A percentile compares a stretch with the other conserved stretches of the same genome.
Evolutionary conservation across 108 stramenopile species (phyloP).

Genomic region (Discostella stelligeroides): DNA sequence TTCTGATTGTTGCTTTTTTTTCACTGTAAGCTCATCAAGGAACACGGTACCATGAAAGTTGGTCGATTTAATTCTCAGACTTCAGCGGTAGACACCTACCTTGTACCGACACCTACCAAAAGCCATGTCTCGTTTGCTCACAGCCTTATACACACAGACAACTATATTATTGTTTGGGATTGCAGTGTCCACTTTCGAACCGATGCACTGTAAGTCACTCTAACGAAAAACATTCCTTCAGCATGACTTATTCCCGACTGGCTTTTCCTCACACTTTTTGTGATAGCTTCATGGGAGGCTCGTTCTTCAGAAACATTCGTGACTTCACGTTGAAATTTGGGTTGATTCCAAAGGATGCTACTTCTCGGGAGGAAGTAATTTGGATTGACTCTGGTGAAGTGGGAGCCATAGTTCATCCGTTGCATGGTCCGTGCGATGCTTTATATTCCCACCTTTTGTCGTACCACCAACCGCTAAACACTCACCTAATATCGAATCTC

Average conservation of each 20-base stretch:
- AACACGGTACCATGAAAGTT: constrained; percentile 48
- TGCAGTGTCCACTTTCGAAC: constrained; percentile 49
- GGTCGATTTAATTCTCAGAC: constrained; percentile 27
- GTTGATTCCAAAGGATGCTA: constrained; percentile 39
- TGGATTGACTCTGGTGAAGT: constrained; percentile 49
- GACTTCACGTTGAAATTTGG: constrained; percentile 43
- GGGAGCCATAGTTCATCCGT: constrained; percentile 49
- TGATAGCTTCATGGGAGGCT: constrained; percentile 27
- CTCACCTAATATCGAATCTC: too few relatives aligned
- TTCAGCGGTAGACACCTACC: constrained; percentile 33
- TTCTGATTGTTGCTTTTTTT: too few relatives aligned
- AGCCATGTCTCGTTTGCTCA: constrained; percentile 50
- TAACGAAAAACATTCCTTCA: background rate
- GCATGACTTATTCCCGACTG: too few relatives aligned
- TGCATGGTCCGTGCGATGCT: constrained; percentile 15
- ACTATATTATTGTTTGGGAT: constrained; percentile 51
- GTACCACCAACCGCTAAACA: too few relatives aligned
- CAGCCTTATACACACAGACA: constrained; percentile 37
- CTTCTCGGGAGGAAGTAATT: constrained; percentile 36
- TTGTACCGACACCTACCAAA: constrained; percentile 42
- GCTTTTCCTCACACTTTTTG: too few relatives aligned
- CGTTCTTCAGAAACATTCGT: constrained; percentile 35
- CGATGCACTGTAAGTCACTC: constrained; percentile 12
- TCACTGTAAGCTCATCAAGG: constrained; percentile 26
- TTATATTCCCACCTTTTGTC: too few relatives aligned